Percentiles rank a stretch among this genome's conserved stretches.
Evolutionary conservation across 345 rosid genomes (phyloP).

Genomic region (Lagerstroemia speciosa): DNA sequence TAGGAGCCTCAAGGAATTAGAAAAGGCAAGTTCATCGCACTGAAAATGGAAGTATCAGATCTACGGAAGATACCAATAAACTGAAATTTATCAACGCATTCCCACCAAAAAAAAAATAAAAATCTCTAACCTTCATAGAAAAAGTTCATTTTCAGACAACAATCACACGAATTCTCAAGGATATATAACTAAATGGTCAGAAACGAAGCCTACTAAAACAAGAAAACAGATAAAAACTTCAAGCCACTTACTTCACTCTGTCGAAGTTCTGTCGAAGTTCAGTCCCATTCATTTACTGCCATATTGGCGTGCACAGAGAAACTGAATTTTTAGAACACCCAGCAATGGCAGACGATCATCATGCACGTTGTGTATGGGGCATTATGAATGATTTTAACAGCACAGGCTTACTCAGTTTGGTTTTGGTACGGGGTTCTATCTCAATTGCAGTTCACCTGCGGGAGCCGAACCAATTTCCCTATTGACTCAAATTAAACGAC

Average conservation of each 20-base stretch:
- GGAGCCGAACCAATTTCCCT: not conserved
- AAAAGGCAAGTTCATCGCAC: not conserved
- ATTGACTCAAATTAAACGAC: not conserved
- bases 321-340: constrained; percentile 9
- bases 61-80: not conserved
- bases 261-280: too few species aligned
- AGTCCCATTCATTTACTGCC: too few species aligned
- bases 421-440: not conserved
- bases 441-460: not conserved
- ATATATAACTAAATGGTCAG: not conserved
- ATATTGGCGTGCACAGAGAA: constrained; percentile 56
- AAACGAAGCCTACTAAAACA: not conserved
- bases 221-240: not conserved
- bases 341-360: not conserved
- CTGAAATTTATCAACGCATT: not conserved
- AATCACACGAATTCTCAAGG: not conserved
- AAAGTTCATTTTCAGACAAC: not conserved
- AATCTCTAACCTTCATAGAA: not conserved
- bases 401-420: not conserved
- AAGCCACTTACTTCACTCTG: too few species aligned
- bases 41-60: not conserved
- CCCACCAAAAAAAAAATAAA: not conserved
- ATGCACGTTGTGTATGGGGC: not conserved
- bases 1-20: not conserved
- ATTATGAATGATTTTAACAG: not conserved